A percentile compares a stretch with the other conserved stretches of the same genome.
These are phyloP conservation scores for Tympanopsis confertula DNA, from an alignment of 2,329 filamentous ascomycete species.

Conservation along the genomic window DNA sequence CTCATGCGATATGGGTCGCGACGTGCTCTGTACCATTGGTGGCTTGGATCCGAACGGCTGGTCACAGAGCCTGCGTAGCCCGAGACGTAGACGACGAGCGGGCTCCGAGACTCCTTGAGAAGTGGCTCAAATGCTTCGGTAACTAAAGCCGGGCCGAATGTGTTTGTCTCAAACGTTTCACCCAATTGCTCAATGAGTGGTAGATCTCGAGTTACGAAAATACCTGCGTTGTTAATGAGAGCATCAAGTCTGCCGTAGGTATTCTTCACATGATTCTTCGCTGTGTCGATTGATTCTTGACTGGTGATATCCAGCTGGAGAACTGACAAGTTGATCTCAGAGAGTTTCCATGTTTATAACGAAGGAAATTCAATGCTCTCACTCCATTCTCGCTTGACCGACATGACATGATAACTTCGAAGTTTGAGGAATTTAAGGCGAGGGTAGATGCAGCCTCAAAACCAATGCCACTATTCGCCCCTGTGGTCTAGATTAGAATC, in stretches of 20 bases:
- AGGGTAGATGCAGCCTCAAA: constrained; percentile 23
- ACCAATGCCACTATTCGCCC: constrained; percentile 33
- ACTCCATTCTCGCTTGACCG: constrained; percentile 24
- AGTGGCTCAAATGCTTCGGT: constrained; percentile 18
- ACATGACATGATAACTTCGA: constrained; percentile 24
- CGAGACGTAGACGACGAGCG: constrained; percentile 19
- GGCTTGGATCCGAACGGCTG: constrained; percentile 9
- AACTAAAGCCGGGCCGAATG: constrained; percentile 13
- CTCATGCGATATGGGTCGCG: constrained; percentile 18
- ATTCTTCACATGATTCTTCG: constrained; percentile 36
- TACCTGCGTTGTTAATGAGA: constrained; percentile 47
- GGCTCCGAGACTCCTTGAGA: constrained; percentile 13
- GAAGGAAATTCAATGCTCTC: constrained; percentile 13
- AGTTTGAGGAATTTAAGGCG: constrained; percentile 19
- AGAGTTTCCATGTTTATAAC: constrained; percentile 28
- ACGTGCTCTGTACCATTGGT: constrained; percentile 5
- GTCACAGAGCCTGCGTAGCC: constrained; percentile 18
- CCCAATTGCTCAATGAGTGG: constrained; percentile 42
- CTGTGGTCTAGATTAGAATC: constrained; percentile 8
- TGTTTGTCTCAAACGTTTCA: constrained; percentile 31
- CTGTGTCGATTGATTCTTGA: constrained; percentile 41
- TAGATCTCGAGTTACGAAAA: constrained; percentile 33
- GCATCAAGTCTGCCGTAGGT: constrained; percentile 40
- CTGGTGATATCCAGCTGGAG: constrained; percentile 46
- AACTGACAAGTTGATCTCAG: constrained; percentile 40